Evolutionary conservation across 768 basidiomycete genomes (phyloP).

Genomic region (Lanmaoa rubissima): DNA sequence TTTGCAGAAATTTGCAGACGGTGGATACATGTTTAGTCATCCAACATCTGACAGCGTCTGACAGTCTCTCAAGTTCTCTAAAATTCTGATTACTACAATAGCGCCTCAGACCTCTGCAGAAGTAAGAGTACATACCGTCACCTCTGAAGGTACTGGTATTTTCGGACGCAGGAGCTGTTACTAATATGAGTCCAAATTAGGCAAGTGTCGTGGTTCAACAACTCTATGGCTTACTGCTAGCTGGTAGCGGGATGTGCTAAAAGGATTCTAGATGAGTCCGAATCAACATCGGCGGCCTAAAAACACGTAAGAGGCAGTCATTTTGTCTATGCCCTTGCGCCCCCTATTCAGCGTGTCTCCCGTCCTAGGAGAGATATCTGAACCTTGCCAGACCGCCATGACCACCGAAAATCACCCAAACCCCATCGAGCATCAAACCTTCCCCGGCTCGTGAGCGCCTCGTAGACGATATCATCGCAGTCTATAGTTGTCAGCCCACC

Average conservation of each 20-base stretch:
- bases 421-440: background rate
- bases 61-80: too few species aligned
- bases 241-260: background rate
- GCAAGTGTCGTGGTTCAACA: background rate
- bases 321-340: background rate
- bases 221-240: background rate
- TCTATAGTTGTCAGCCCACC: background rate
- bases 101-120: too few species aligned
- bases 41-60: too few species aligned
- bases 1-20: too few species aligned
- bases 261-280: background rate
- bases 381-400: background rate
- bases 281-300: background rate
- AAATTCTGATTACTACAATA: too few species aligned
- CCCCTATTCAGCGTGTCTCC: background rate
- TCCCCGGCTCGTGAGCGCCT: background rate
- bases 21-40: too few species aligned
- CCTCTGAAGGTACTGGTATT: too few species aligned
- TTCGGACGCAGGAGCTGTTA: too few species aligned
- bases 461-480: background rate
- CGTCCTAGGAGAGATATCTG: background rate
- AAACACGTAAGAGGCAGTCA: background rate
- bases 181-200: background rate
- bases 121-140: too few species aligned
- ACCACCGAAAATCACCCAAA: background rate